Evolutionary conservation across 495 filamentous ascomycete species (phyloP).

Genomic region (Penicillium daleae): DNA sequence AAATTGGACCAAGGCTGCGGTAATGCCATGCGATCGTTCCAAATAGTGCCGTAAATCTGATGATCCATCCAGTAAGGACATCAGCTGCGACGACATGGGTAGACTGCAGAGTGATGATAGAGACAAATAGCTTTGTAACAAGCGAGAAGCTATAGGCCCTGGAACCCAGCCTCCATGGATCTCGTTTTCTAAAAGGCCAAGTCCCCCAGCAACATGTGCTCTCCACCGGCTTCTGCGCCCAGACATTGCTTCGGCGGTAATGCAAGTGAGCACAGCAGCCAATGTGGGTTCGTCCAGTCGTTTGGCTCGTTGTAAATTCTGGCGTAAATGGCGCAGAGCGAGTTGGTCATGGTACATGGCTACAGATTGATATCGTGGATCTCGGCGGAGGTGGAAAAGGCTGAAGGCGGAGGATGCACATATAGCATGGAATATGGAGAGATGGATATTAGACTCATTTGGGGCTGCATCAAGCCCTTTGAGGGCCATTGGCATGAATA

Average conservation of each 20-base stretch:
- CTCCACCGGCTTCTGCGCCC: constrained; percentile 33
- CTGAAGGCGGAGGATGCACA: constrained; percentile 38
- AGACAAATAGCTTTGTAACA: constrained; percentile 32
- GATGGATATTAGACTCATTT: constrained; percentile 26
- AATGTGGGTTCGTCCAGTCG: constrained; percentile 28
- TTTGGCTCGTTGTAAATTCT: constrained; percentile 22
- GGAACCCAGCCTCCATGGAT: constrained; percentile 27
- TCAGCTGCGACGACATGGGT: constrained; percentile 23
- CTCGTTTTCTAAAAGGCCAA: constrained; percentile 31
- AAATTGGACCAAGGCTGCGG: constrained; percentile 24
- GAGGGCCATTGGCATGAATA: constrained; percentile 33
- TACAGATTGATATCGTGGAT: constrained; percentile 31
- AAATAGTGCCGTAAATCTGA: constrained; percentile 26
- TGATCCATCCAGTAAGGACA: constrained; percentile 27
- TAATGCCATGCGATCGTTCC: constrained; percentile 32
- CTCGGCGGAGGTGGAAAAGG: constrained; percentile 27
- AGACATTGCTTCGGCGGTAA: constrained; percentile 35
- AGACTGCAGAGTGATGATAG: constrained; percentile 35
- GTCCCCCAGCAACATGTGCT: constrained; percentile 31
- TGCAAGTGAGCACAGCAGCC: constrained; percentile 29
- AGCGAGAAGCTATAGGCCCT: constrained; percentile 22
- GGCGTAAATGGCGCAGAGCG: constrained; percentile 27
- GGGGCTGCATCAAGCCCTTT: constrained; percentile 24
- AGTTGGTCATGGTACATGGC: constrained; percentile 32
- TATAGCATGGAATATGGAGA: constrained; percentile 36